Evolutionary conservation across 768 basidiomycete species (phyloP), one percentile per base, ranked within the genome.

Genomic region (Agaricus blazei): DNA sequence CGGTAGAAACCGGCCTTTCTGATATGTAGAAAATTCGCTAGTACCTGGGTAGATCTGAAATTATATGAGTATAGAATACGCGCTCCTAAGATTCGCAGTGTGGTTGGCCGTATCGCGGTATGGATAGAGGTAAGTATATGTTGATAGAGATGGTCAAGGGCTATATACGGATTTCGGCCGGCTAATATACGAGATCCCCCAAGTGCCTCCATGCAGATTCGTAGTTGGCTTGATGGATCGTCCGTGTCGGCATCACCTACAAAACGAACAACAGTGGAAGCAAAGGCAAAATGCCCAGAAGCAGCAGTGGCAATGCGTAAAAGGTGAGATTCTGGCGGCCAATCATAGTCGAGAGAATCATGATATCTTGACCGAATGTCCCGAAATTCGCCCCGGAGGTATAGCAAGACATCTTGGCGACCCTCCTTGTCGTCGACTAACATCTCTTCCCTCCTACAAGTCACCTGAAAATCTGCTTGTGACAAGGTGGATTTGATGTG

Each of bases 211-310:
- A 19, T 19, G 19, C 19, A 19, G 19, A 19, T 19, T 19, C 19
- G 19, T 19, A 19, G 19, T 19, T 19, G 19, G 19, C 19, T 19
- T 19, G 19, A 19, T 19, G 19, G 19, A 19, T 19, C 19, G 19
- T 19, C 19, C 19, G 19, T 19, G 19, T 19, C 19, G 19, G 19
- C 19, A 19, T 19, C 19, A 19, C 19, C 19, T 19, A 19, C 19
- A 19, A 19, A 19, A 19, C 19, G 19, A 19, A 19, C 19, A 19
- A 19, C 4, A 4, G 26, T n/a, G 4, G 54, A 19, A 24, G 54
- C 54, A 31, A 38, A 56, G 29, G 34, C 38, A 27, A 56, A 50
- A 9, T 15, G 40, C 9, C 54, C 54, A 12, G 48, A 56, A n/a
- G 54, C 26, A 1, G 23, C 37, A 4, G 9, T 4, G 0, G 29